Percentiles rank a stretch among this genome's conserved stretches.
phyloP scores from a whole-genome alignment of 1,284 basidiomycete species.

The Ustanciosporium gigantosporum region DNA sequence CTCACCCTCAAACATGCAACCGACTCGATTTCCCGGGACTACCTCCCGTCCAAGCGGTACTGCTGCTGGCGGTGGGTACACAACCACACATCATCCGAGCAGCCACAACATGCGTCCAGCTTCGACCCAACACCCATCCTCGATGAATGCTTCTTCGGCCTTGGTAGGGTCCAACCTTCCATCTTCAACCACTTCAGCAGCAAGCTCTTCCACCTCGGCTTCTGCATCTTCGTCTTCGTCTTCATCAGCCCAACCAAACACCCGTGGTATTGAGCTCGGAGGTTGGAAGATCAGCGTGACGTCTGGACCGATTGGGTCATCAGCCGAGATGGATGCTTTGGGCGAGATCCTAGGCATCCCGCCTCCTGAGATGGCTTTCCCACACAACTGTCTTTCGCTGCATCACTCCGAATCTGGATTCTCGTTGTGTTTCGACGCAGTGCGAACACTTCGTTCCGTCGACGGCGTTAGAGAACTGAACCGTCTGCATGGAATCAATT shows the following conservation, averaged over 20 bases:
- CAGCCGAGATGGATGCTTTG: constrained; percentile 65
- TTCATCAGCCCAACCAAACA: constrained; percentile 15
- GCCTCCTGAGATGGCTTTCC: constrained; percentile 96
- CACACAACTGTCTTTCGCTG: constrained; percentile 76
- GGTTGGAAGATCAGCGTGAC: constrained; percentile 51
- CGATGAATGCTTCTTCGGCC: no score
- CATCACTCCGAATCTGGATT: constrained; percentile 67
- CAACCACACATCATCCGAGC: no score
- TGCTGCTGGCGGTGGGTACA: no score
- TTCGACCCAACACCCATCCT: no score
- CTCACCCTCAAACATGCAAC: no score
- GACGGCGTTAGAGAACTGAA: constrained; percentile 64
- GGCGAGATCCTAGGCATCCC: constrained; percentile 76
- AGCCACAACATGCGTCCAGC: no score
- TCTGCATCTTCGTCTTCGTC: constrained; percentile 12
- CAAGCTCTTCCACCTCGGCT: constrained; percentile 1
- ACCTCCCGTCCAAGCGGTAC: no score
- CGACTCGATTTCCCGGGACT: no score
- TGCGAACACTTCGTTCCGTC: constrained; percentile 74
- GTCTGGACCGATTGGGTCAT: constrained; percentile 53
- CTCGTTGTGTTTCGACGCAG: constrained; percentile 72
- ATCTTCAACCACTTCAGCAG: no score
- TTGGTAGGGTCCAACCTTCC: no score
- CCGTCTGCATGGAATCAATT: constrained; percentile 70
- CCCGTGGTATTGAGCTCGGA: constrained; percentile 48